These are phyloP conservation scores for Cadophora sp. DNA, from an alignment of 2,329 filamentous ascomycete species.

Conservation along the genomic window DNA sequence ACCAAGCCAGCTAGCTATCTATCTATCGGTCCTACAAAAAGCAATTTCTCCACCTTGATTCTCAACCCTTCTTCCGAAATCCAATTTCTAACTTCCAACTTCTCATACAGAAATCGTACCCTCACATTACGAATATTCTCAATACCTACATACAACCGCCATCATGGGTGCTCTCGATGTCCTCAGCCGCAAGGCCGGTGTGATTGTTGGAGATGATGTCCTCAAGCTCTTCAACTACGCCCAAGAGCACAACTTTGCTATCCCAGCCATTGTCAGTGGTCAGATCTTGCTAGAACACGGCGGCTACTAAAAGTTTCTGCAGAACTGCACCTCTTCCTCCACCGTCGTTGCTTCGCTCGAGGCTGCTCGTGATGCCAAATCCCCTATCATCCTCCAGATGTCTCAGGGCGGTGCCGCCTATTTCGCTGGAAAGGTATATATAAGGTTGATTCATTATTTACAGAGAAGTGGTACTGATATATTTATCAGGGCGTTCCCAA, in stretches of 20 bases:
- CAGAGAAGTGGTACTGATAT: constrained; percentile 23
- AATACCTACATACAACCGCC: constrained; percentile 24
- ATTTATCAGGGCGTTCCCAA: constrained; percentile 73
- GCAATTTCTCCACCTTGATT: constrained; percentile 10
- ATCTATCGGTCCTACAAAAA: constrained; percentile 21
- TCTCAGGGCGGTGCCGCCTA: constrained; percentile 93
- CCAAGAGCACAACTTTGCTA: constrained; percentile 85
- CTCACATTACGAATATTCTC: constrained; percentile 5
- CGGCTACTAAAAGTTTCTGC: constrained; percentile 16
- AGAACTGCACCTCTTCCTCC: constrained; percentile 93
- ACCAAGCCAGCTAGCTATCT: constrained; percentile 6
- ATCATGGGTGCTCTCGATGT: constrained; percentile 57
- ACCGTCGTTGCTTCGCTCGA: constrained; percentile 87
- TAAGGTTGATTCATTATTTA: neutral
- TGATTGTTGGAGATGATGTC: constrained; percentile 72
- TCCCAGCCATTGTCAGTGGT: constrained; percentile 74
- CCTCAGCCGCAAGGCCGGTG: constrained; percentile 68
- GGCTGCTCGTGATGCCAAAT: constrained; percentile 90
- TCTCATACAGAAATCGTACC: neutral
- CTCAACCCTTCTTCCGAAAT: constrained; percentile 10
- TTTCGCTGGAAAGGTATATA: constrained; percentile 81
- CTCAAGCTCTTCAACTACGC: constrained; percentile 74
- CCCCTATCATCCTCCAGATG: constrained; percentile 91
- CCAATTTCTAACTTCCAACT: neutral
- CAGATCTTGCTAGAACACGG: neutral